These are phyloP conservation scores for Myochromella boudieri DNA, from an alignment of 768 basidiomycete species.

Conservation along the genomic window DNA sequence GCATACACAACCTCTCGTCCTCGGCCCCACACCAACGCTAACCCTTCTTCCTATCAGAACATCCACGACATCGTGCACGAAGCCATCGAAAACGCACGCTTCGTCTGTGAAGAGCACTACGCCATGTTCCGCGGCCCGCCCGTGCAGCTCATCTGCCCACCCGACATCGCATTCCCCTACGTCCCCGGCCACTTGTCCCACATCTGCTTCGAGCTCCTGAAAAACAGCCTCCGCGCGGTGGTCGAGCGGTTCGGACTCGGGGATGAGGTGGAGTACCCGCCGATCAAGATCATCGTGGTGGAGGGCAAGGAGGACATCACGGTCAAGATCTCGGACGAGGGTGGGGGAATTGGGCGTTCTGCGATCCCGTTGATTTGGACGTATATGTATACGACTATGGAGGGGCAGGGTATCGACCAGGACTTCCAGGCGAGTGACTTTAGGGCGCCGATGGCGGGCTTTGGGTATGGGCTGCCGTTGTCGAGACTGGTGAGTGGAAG, in stretches of 20 bases:
- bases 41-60: conserved; percentile 50
- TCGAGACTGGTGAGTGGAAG: conserved; percentile 72
- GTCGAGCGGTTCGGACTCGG: conserved; percentile 91
- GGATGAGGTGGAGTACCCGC: conserved; percentile 75
- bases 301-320: conserved; percentile 99
- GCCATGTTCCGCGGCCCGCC: conserved; percentile 95
- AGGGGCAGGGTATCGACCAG: conserved; percentile 67
- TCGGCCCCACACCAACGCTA: too few relatives aligned
- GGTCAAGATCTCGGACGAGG: conserved; percentile 98
- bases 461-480: conserved; percentile 90
- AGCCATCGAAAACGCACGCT: conserved; percentile 95
- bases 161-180: conserved; percentile 85
- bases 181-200: conserved; percentile 97
- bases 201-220: conserved; percentile 95
- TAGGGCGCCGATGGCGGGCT: conserved; percentile 97
- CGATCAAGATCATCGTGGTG: conserved; percentile 93
- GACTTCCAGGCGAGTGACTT: conserved; percentile 87
- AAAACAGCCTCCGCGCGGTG: conserved; percentile 95
- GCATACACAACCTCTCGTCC: too few relatives aligned
- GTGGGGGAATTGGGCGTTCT: conserved; percentile 87
- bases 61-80: conserved; percentile 98
- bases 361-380: conserved; percentile 98
- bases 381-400: conserved; percentile 94
- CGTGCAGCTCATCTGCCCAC: conserved; percentile 93
- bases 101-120: conserved; percentile 94